Evolutionary conservation across 345 rosid species (phyloP).

Genomic region (Populus ilicifolia): DNA sequence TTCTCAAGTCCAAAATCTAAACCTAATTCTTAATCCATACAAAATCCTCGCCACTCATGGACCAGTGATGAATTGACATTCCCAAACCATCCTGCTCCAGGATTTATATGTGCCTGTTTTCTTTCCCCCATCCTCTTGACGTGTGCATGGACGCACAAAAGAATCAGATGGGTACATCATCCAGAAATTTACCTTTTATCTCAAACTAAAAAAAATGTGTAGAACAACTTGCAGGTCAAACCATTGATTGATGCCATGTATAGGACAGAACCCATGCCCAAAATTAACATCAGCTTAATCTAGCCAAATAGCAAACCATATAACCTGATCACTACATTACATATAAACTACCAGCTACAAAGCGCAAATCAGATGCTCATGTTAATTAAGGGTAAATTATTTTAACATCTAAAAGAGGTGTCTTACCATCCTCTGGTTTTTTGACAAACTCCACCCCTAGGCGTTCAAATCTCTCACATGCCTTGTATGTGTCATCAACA

Average conservation of each 20-base stretch:
- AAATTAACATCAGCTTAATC: not conserved
- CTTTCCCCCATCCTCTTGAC: no score
- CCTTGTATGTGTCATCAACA: conserved; percentile 87
- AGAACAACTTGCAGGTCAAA: not conserved
- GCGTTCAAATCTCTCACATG: conserved; percentile 83
- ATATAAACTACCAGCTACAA: not conserved
- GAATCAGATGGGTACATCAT: not conserved
- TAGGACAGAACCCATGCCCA: not conserved
- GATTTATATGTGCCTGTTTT: no score
- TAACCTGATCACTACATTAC: not conserved
- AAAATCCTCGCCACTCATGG: no score
- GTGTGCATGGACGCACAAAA: not conserved
- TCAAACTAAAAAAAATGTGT: not conserved
- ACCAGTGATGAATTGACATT: no score
- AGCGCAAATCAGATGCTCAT: not conserved
- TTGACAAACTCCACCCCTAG: conserved; percentile 93
- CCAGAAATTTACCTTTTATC: not conserved
- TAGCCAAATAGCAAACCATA: not conserved
- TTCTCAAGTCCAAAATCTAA: no score
- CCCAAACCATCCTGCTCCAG: no score
- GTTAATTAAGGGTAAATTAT: not conserved
- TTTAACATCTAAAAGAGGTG: not conserved
- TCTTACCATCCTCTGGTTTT: conserved; percentile 70
- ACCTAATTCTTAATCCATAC: no score
- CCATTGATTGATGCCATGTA: not conserved